phyloP scores from a whole-genome alignment of 225 moss, liverwort and hornwort species.

The Climacium dendroides region DNA sequence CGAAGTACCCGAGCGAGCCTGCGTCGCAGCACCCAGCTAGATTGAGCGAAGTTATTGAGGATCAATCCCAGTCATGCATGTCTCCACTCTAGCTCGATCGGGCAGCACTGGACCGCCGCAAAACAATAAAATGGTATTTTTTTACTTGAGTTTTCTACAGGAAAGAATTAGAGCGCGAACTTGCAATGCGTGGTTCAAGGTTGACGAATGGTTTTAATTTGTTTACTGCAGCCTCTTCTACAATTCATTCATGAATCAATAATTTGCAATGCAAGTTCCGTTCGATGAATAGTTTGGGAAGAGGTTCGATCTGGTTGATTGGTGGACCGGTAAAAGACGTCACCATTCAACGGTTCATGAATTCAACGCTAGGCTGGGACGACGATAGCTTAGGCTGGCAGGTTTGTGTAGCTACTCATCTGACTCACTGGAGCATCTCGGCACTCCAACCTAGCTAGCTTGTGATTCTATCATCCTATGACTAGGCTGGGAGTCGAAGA shows the following conservation, averaged over 20 bases:
- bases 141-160: not conserved
- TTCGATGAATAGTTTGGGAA: not conserved
- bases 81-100: not conserved
- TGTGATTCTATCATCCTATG: too few relatives aligned
- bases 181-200: not conserved
- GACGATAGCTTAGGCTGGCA: not conserved
- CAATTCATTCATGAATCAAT: not conserved
- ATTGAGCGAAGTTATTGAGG: not conserved
- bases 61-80: not conserved
- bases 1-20: not conserved
- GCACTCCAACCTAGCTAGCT: not conserved
- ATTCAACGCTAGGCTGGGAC: not conserved
- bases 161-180: too few relatives aligned
- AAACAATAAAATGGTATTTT: accelerated
- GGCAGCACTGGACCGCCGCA: too few relatives aligned
- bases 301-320: not conserved
- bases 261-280: not conserved
- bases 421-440: not conserved
- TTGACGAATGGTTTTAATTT: not conserved
- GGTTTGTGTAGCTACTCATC: not conserved
- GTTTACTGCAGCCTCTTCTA: not conserved
- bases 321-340: not conserved
- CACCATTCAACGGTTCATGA: not conserved
- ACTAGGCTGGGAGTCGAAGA: not conserved
- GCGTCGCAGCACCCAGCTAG: not conserved